Percentiles rank a stretch among this genome's conserved stretches.
Conservation (phyloP, 257 asterid genomes). For the Avicennia marina region DNA sequence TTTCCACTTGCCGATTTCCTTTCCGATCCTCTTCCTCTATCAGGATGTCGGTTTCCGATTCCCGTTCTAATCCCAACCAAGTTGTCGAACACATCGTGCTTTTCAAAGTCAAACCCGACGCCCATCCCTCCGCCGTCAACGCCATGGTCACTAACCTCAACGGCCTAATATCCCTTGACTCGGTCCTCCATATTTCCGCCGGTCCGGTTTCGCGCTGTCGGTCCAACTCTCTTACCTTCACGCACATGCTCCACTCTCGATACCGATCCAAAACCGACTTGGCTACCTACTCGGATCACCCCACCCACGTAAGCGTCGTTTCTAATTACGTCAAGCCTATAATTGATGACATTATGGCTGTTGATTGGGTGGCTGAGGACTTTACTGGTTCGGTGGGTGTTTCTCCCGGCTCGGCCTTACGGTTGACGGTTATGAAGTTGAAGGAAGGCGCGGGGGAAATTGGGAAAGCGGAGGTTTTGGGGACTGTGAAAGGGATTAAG, state of each 20-base stretch:
- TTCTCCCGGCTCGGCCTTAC: conserved; percentile 48
- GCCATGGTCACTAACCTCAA: conserved; percentile 72
- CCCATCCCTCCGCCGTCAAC: conserved; percentile 47
- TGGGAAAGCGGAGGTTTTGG: conserved; percentile 44
- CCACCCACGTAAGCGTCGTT: conserved; percentile 52
- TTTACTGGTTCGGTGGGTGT: conserved; percentile 24
- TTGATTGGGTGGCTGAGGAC: conserved; percentile 53
- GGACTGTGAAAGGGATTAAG: conserved; percentile 37
- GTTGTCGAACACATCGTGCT: conserved; percentile 86
- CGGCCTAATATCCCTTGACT: conserved; percentile 49
- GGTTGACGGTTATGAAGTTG: conserved; percentile 48
- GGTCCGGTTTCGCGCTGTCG: conserved; percentile 61
- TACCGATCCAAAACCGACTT: conserved; percentile 60
- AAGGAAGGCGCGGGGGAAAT: conserved; percentile 46
- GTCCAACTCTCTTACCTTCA: conserved; percentile 57
- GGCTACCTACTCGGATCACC: conserved; percentile 52
- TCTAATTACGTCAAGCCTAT: conserved; percentile 37
- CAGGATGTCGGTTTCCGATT: conserved; percentile 29
- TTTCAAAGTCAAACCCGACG: conserved; percentile 54
- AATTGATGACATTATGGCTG: conserved; percentile 64
- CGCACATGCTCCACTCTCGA: conserved; percentile 90
- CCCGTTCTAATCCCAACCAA: conserved; percentile 25
- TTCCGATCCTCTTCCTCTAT: conserved; percentile 16
- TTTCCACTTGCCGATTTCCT: conserved; percentile 17
- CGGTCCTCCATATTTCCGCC: conserved; percentile 72